These are phyloP conservation scores for Cyclotella atomus DNA, from an alignment of 108 stramenopile species.

Conservation along the genomic window DNA sequence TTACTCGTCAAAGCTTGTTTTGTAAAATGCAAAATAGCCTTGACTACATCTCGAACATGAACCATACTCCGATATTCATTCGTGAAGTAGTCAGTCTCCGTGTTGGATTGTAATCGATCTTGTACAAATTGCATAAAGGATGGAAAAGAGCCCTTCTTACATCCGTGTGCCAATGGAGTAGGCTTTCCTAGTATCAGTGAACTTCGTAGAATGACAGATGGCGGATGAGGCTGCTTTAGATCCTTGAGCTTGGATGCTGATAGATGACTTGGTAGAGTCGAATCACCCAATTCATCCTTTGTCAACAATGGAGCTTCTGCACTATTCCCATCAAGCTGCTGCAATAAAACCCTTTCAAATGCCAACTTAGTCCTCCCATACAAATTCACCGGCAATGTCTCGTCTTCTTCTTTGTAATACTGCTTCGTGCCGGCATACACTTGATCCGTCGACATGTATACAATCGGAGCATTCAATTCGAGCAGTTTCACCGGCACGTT, in stretches of 20 bases:
- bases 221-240: background rate
- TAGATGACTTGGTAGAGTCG: background rate
- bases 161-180: conserved; percentile 55
- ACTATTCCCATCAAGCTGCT: background rate
- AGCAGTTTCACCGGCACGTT: conserved; percentile 67
- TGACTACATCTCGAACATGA: conserved; percentile 51
- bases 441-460: conserved; percentile 87
- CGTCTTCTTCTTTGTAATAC: conserved; percentile 51
- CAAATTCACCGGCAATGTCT: conserved; percentile 60
- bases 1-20: background rate
- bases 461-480: conserved; percentile 17
- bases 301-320: conserved; percentile 5
- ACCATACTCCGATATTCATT: conserved; percentile 74
- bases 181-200: conserved; percentile 76
- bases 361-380: conserved; percentile 71
- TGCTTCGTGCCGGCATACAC: conserved; percentile 69
- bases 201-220: conserved; percentile 56
- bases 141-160: conserved; percentile 30
- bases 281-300: conserved; percentile 23
- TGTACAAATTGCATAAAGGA: conserved; percentile 80
- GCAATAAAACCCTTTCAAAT: conserved; percentile 57
- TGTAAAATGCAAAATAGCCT: conserved; percentile 49
- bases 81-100: conserved; percentile 48
- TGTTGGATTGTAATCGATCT: conserved; percentile 26
- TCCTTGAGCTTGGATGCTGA: background rate